Base-by-base conservation (phyloP, 164 flowering plant genomes). In the Buxus sempervirens region DNA sequence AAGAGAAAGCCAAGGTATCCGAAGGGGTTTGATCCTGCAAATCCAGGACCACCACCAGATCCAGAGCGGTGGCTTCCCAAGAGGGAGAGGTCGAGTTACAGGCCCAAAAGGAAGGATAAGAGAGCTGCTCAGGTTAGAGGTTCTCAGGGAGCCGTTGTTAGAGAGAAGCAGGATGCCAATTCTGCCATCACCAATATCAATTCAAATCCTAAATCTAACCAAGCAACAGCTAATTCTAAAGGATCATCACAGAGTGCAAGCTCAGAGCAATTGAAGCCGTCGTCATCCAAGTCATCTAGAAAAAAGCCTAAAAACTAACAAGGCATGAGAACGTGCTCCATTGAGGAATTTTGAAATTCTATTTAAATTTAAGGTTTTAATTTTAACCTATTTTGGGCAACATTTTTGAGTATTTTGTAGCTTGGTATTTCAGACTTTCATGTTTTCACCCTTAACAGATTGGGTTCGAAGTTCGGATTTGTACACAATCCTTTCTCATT, bases 1-100 rank as follows among this genome's bases (percentile, higher is more conserved):
- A 95, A 95, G 90, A 86, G 97, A 78, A 92, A 95, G 80, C 99
- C 99, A 19, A 90, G 63, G 77, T 92, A 95, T 60, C 99, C 99
- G 0, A 95, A 92, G 77, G 97, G 97, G 1, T 90, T 88, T 42
- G 99, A 95, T 71, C 97, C 94, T 8, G 88, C 96, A 38, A 89
- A 92, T 70, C 99, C 99, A 0, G 96, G 97, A 16, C 97, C 98
- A 22, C 92, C 94, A 16, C 99, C 99, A 2, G 99, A 95, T 75
- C 99, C 94, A 42, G 98, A 92, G 68, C 80, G 99, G 67, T 95
- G 99, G 99, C 81, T 95, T 42, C 98, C 99, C 0, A 89, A 80
- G 83, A 81, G 93, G 74, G 99, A 95, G 78, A 85, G 99, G 70
- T 95, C 99, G 20, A 84, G 85, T 71, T 95, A 83, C 75, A 83